These are phyloP conservation scores for Tolypocladium paradoxum DNA, from an alignment of 2,329 filamentous ascomycete species.

Conservation along the genomic window DNA sequence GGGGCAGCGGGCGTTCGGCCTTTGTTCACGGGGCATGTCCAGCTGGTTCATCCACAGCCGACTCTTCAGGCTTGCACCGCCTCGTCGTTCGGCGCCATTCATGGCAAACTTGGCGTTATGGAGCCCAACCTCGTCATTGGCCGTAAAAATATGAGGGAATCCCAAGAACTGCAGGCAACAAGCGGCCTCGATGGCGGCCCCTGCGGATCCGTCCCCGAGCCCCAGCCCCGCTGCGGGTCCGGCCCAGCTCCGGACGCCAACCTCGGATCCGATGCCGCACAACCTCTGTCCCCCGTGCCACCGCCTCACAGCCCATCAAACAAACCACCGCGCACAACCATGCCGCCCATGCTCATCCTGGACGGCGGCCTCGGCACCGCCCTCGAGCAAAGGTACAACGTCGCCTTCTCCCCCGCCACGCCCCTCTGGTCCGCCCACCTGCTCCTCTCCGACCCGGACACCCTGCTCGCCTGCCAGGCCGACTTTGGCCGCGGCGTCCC, in stretches of 20 bases:
- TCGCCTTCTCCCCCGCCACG: conserved; percentile 38
- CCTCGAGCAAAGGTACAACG: conserved; percentile 45
- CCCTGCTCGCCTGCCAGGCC: conserved; percentile 42
- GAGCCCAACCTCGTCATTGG: too few species aligned
- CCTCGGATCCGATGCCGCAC: background rate
- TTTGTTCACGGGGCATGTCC: too few species aligned
- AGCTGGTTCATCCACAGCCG: too few species aligned
- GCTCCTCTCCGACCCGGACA: conserved; percentile 41
- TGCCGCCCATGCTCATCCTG: conserved; percentile 29
- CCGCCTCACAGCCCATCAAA: background rate
- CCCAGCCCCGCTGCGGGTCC: background rate
- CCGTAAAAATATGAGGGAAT: too few species aligned
- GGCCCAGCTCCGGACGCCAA: background rate
- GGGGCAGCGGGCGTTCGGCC: too few species aligned
- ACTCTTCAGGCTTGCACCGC: too few species aligned
- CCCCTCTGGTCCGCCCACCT: conserved; percentile 61
- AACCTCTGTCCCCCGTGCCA: background rate
- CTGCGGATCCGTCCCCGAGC: background rate
- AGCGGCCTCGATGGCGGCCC: background rate
- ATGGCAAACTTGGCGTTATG: too few species aligned
- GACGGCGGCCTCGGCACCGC: conserved; percentile 60
- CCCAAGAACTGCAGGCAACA: too few species aligned
- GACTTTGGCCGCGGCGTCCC: conserved; percentile 42
- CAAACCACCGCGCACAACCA: background rate
- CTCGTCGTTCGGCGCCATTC: too few species aligned